These are phyloP conservation scores for Scleromitrula shiraiana DNA, from an alignment of 2,329 filamentous ascomycete species.

Conservation along the genomic window DNA sequence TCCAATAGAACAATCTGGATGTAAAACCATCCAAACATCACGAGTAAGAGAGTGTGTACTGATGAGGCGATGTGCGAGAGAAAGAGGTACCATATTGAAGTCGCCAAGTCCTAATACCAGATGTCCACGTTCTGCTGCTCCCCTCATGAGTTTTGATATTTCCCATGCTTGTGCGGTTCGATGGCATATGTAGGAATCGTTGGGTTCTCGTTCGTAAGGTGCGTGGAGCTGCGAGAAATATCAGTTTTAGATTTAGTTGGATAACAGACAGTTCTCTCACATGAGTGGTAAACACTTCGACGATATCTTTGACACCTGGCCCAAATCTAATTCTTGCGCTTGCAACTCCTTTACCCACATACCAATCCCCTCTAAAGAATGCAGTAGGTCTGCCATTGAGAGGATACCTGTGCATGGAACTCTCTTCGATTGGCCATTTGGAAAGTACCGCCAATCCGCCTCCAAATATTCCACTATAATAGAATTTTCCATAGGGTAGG, in stretches of 20 bases:
- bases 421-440: conserved; percentile 86
- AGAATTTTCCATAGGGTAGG: conserved; percentile 89
- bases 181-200: conserved; percentile 85
- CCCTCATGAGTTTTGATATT: conserved; percentile 79
- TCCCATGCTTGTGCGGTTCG: conserved; percentile 92
- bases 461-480: conserved; percentile 81
- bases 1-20: conserved; percentile 77
- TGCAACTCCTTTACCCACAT: conserved; percentile 88
- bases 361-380: conserved; percentile 94
- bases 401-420: conserved; percentile 78
- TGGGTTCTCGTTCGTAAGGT: conserved; percentile 70
- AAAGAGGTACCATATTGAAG: conserved; percentile 93
- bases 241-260: conserved; percentile 31
- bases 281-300: conserved; percentile 92
- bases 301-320: conserved; percentile 51
- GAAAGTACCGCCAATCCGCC: conserved; percentile 84
- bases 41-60: conserved; percentile 67
- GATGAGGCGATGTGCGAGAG: conserved; percentile 76
- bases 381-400: conserved; percentile 89
- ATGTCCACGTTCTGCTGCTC: conserved; percentile 70
- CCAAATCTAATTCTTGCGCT: conserved; percentile 72
- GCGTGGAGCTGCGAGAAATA: conserved; percentile 58
- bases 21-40: conserved; percentile 77
- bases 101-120: conserved; percentile 83
- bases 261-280: conserved; percentile 35